Evolutionary conservation across 495 filamentous ascomycete genomes (phyloP).

Genomic region (Penicillium egyptiacum): DNA sequence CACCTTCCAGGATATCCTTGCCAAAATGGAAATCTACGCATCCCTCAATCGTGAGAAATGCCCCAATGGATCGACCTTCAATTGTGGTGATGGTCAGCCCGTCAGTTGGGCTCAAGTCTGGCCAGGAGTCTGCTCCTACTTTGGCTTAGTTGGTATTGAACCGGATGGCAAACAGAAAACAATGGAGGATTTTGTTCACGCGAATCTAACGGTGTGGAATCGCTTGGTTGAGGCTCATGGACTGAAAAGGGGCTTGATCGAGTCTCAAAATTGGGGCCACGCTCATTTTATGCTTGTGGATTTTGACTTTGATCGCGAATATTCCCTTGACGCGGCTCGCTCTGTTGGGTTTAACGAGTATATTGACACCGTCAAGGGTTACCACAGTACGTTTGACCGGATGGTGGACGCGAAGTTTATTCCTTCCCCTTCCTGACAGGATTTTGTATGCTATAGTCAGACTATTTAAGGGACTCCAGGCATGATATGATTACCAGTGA

Average conservation of each 20-base stretch:
- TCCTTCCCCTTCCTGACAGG: background rate
- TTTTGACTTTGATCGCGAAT: slow-evolving; percentile 15
- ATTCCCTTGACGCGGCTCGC: slow-evolving; percentile 12
- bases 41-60: slow-evolving; percentile 22
- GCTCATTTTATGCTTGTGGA: slow-evolving; percentile 11
- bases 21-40: slow-evolving; percentile 38
- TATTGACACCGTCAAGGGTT: slow-evolving; percentile 18
- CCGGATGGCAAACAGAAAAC: background rate
- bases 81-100: slow-evolving; percentile 33
- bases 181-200: slow-evolving; percentile 5
- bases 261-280: slow-evolving; percentile 17
- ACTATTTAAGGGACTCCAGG: no score
- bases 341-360: slow-evolving; percentile 17
- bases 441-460: no score
- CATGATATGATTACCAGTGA: no score
- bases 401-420: slow-evolving; percentile 21
- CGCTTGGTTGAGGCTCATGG: slow-evolving; percentile 13
- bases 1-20: slow-evolving; percentile 39
- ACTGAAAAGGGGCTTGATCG: slow-evolving; percentile 18
- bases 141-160: slow-evolving; percentile 36
- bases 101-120: slow-evolving; percentile 37
- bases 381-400: slow-evolving; percentile 16
- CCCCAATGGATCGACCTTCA: slow-evolving; percentile 29
- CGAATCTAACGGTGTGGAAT: background rate
- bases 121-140: slow-evolving; percentile 37